A percentile compares a stretch with the other conserved stretches of the same genome.
phyloP scores from a whole-genome alignment of 768 basidiomycete species.

The Pleurotus ostreatus region DNA sequence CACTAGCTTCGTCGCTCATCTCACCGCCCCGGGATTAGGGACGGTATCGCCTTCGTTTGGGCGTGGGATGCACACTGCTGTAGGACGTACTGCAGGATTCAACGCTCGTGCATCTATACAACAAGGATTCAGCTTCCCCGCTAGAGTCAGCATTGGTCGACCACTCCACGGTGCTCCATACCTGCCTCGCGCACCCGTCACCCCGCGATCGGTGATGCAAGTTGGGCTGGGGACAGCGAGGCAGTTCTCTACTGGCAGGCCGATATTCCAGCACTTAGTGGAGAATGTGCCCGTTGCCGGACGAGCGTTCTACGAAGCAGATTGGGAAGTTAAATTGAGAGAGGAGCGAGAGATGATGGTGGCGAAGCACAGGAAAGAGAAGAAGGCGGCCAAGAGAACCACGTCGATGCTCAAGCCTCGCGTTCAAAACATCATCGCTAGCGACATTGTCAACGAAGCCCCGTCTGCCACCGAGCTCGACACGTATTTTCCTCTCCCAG shows the following conservation, averaged over 20 bases:
- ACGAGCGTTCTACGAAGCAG: constrained; percentile 71
- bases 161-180: constrained; percentile 39
- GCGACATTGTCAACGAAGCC: constrained; percentile 12
- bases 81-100: constrained; percentile 21
- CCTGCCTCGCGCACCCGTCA: constrained; percentile 53
- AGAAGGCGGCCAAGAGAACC: constrained; percentile 19
- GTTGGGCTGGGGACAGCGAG: constrained; percentile 75
- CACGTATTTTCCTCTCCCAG: constrained; percentile 52
- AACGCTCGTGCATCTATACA: constrained; percentile 41
- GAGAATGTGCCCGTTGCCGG: constrained; percentile 78
- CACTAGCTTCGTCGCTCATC: constrained; percentile 49
- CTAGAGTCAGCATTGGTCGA: constrained; percentile 45
- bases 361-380: constrained; percentile 20
- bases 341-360: constrained; percentile 35
- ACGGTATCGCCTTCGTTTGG: constrained; percentile 22
- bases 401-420: constrained; percentile 32
- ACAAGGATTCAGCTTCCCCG: constrained; percentile 52
- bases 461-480: constrained; percentile 39
- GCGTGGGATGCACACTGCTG: constrained; percentile 9
- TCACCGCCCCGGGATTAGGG: constrained; percentile 51
- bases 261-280: constrained; percentile 75
- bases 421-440: constrained; percentile 12
- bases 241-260: constrained; percentile 69
- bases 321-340: constrained; percentile 57
- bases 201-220: constrained; percentile 51